Conservation (phyloP, 257 asterid species). For the Capsicum rhomboideum region DNA sequence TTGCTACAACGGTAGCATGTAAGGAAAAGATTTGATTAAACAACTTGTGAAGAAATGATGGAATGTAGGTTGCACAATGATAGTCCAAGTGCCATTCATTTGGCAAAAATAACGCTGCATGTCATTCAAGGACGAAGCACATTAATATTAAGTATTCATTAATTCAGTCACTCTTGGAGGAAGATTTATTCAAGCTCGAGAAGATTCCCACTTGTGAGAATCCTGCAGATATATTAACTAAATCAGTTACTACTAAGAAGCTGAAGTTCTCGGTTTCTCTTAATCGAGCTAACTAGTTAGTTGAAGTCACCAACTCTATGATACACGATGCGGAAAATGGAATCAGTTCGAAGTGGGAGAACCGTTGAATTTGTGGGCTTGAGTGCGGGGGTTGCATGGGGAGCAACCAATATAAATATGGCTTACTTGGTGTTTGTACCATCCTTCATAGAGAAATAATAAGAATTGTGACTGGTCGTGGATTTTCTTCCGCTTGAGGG, state of each 20-base stretch:
- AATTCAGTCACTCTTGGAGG: background rate
- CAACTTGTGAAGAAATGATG: background rate
- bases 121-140: background rate
- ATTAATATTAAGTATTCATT: background rate
- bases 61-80: background rate
- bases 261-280: too few relatives aligned
- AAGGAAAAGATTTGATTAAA: background rate
- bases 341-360: too few relatives aligned
- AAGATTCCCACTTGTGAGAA: background rate
- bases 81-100: background rate
- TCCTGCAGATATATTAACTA: background rate
- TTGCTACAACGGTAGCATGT: background rate
- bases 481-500: too few relatives aligned
- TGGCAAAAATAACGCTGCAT: background rate
- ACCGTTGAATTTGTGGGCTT: too few relatives aligned
- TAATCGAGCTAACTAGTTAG: too few relatives aligned
- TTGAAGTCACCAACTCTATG: too few relatives aligned
- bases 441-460: too few relatives aligned
- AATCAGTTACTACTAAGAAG: background rate
- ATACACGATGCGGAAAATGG: too few relatives aligned
- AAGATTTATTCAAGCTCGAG: background rate
- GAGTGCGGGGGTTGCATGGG: too few relatives aligned
- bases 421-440: too few relatives aligned
- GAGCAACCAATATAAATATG: too few relatives aligned
- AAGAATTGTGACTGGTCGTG: too few relatives aligned